phyloP scores from a whole-genome alignment of 1,284 basidiomycete species.

The Rhodotorula sp. region DNA sequence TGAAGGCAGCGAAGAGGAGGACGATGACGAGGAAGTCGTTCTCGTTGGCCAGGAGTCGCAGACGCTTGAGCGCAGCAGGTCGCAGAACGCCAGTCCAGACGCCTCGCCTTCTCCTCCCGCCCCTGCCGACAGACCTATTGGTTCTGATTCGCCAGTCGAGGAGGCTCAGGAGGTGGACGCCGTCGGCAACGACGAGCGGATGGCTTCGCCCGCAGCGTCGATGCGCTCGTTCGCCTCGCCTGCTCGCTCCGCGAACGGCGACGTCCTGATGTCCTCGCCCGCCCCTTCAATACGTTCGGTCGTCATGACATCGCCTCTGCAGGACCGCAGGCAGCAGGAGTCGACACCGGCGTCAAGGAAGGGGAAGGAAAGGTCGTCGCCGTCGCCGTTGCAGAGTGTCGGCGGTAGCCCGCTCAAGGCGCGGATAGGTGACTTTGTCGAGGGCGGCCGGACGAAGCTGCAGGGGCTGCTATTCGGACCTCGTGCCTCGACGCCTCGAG shows the following conservation, averaged over 20 bases:
- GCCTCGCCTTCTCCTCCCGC: neutral
- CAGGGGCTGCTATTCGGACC: slow-evolving; percentile 18
- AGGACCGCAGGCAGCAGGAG: neutral
- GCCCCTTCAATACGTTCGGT: neutral
- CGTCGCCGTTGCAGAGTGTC: neutral
- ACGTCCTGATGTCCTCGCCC: slow-evolving; percentile 17
- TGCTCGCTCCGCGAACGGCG: neutral
- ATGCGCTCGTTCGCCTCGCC: neutral
- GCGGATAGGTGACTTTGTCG: slow-evolving; percentile 13
- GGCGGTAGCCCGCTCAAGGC: neutral
- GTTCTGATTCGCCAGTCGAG: neutral
- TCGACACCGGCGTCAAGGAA: slow-evolving; percentile 1
- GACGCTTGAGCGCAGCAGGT: neutral
- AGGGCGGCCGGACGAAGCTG: slow-evolving; percentile 8
- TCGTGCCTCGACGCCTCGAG: neutral
- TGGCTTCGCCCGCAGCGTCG: slow-evolving; percentile 9
- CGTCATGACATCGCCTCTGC: neutral
- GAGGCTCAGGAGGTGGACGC: neutral
- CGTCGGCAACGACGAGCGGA: slow-evolving; percentile 1
- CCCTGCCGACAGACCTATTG: neutral
- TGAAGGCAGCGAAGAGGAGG: slow-evolving; percentile 3
- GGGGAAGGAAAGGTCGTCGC: slow-evolving; percentile 7
- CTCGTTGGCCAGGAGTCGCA: slow-evolving; percentile 1
- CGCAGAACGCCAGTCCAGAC: neutral
- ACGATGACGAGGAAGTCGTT: neutral